A percentile compares a stretch with the other conserved stretches of the same genome.
These are phyloP conservation scores for Wickerhamomyces ciferrii DNA, from an alignment of 805 yeast genomes.

Conservation along the genomic window DNA sequence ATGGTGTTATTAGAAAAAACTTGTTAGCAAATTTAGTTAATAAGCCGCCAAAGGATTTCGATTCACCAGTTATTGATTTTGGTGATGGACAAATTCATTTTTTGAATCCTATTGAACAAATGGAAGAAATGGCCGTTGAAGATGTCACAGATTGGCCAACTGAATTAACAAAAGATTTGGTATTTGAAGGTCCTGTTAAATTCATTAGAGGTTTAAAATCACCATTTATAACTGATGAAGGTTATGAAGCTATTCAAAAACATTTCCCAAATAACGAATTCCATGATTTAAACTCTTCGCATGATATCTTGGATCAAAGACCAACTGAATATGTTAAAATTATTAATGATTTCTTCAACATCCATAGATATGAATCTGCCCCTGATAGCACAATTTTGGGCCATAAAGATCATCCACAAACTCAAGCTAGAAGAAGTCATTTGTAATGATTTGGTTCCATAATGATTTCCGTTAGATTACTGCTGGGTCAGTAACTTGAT, in stretches of 20 bases:
- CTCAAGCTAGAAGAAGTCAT: neutral
- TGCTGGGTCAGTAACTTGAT: neutral
- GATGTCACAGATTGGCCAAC: conserved; percentile 30
- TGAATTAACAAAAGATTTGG: conserved; percentile 13
- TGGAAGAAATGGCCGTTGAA: conserved; percentile 21
- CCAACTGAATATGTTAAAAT: conserved; percentile 27
- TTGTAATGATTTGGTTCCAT: too few relatives aligned
- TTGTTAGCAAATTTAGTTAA: conserved; percentile 32
- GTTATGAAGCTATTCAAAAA: conserved; percentile 13
- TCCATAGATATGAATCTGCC: conserved; percentile 13
- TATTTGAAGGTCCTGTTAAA: conserved; percentile 16
- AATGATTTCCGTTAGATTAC: too few relatives aligned
- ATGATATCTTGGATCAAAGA: conserved; percentile 37
- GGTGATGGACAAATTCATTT: conserved; percentile 25
- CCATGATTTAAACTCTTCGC: conserved; percentile 20
- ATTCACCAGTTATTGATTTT: conserved; percentile 21
- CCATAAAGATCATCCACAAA: neutral
- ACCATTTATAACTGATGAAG: conserved; percentile 18
- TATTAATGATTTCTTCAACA: conserved; percentile 22
- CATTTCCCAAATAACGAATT: conserved; percentile 22
- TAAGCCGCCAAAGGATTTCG: conserved; percentile 21
- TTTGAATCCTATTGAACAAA: conserved; percentile 27
- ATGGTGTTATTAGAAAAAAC: conserved; percentile 36
- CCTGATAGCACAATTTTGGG: conserved; percentile 8
- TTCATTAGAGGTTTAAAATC: conserved; percentile 21